A percentile compares a stretch with the other conserved stretches of the same genome.
Conservation (phyloP, 139 green algal species). For the Spirogloea muscicola region DNA sequence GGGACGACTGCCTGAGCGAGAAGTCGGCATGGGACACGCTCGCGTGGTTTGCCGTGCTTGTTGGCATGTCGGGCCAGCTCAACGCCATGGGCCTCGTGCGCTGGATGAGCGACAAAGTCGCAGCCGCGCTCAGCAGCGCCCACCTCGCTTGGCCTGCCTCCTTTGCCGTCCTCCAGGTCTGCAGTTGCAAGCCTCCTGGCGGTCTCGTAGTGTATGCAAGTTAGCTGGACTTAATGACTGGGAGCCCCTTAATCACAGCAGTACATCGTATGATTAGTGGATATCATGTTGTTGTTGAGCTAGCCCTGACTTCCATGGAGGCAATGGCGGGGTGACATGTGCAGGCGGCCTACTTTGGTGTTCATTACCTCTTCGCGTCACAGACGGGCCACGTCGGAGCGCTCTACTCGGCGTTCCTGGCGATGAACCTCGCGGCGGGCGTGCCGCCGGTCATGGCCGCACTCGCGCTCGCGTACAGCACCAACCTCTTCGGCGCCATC, state of each 20-base stretch:
- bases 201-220: no score
- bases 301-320: no score
- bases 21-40: constrained; percentile 94
- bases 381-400: constrained; percentile 90
- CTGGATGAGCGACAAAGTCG: constrained; percentile 39
- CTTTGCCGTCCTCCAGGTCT: constrained; percentile 72
- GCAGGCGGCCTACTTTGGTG: constrained; percentile 76
- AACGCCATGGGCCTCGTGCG: constrained; percentile 33
- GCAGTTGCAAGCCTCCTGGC: no score
- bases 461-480: constrained; percentile 82
- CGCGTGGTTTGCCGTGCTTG: constrained; percentile 89
- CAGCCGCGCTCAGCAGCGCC: constrained; percentile 22
- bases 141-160: constrained; percentile 72
- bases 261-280: no score
- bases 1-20: constrained; percentile 89
- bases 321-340: no score
- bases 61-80: constrained; percentile 42
- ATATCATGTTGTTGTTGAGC: no score
- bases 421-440: constrained; percentile 85
- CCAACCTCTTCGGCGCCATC: constrained; percentile 94
- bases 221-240: no score
- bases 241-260: no score
- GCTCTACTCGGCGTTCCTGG: constrained; percentile 89
- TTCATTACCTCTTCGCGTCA: constrained; percentile 96
- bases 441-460: constrained; percentile 80